Percentiles rank a stretch among this genome's conserved stretches.
Evolutionary conservation across 495 filamentous ascomycete species (phyloP).

Genomic region (Xylaria nigripes): DNA sequence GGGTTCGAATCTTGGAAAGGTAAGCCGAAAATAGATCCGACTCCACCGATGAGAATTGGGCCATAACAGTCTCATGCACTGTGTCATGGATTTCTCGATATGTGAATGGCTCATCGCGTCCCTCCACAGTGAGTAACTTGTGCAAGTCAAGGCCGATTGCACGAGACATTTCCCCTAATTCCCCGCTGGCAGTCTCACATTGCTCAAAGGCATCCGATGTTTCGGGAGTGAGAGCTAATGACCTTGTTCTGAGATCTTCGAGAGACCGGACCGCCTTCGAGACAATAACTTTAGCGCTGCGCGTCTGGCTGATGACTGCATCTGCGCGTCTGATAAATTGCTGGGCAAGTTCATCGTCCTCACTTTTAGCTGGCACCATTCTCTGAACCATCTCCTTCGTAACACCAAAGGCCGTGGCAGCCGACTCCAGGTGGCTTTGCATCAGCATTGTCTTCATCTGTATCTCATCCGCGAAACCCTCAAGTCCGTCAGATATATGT

Average conservation of each 20-base stretch:
- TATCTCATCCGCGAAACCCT: conserved; percentile 70
- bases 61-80: conserved; percentile 49
- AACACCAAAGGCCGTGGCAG: conserved; percentile 58
- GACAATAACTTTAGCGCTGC: conserved; percentile 77
- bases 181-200: conserved; percentile 54
- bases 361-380: conserved; percentile 43
- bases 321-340: conserved; percentile 67
- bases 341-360: conserved; percentile 55
- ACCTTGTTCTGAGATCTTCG: conserved; percentile 69
- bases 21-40: conserved; percentile 61
- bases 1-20: conserved; percentile 52
- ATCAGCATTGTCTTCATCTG: conserved; percentile 64
- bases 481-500: conserved; percentile 61
- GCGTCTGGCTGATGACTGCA: conserved; percentile 59
- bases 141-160: conserved; percentile 59
- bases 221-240: conserved; percentile 61
- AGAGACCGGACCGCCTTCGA: conserved; percentile 70
- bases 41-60: conserved; percentile 42
- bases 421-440: conserved; percentile 75
- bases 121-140: conserved; percentile 61
- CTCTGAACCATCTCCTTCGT: conserved; percentile 57
- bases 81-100: conserved; percentile 55
- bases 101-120: conserved; percentile 57
- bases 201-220: conserved; percentile 43
- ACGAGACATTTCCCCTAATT: conserved; percentile 60